Percentiles rank a stretch among this genome's conserved stretches.
phyloP scores from a whole-genome alignment of 176 grass and related monocot species.

The Tuctoria greenei region DNA sequence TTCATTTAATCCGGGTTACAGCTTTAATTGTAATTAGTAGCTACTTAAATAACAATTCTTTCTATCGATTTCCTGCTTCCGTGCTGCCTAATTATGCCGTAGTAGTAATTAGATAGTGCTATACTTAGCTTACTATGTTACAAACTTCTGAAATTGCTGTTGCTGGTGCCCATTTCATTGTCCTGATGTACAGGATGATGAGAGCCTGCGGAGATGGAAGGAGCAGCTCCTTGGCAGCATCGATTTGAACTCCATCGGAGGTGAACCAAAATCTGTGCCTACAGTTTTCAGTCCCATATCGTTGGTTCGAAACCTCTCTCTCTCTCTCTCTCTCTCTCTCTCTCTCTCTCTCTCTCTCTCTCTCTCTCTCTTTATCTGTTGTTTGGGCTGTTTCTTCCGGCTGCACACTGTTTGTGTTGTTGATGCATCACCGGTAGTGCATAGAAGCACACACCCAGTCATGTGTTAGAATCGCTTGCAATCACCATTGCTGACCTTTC shows the following conservation, averaged over 20 bases:
- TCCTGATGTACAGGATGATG: slow-evolving; percentile 32
- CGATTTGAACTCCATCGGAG: slow-evolving; percentile 51
- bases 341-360: too few relatives aligned
- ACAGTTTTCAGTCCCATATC: background rate
- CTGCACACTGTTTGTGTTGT: background rate
- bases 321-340: too few relatives aligned
- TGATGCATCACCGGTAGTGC: background rate
- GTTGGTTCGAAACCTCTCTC: too few relatives aligned
- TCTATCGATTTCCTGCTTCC: background rate
- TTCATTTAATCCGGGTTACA: background rate
- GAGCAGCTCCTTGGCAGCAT: slow-evolving; percentile 49
- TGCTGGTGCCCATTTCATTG: background rate
- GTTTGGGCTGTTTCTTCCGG: background rate
- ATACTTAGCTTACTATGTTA: background rate
- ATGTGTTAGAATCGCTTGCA: background rate
- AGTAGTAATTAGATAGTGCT: background rate
- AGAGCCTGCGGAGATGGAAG: slow-evolving; percentile 56
- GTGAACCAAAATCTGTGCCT: slow-evolving; percentile 32
- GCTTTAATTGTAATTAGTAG: background rate
- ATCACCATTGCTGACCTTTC: background rate
- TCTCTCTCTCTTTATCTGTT: background rate
- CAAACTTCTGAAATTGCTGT: background rate
- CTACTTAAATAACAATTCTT: background rate
- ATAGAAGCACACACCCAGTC: background rate
- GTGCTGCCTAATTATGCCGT: background rate